phyloP scores from a whole-genome alignment of 805 yeast species.

The Wickerhamiella musiphila region DNA sequence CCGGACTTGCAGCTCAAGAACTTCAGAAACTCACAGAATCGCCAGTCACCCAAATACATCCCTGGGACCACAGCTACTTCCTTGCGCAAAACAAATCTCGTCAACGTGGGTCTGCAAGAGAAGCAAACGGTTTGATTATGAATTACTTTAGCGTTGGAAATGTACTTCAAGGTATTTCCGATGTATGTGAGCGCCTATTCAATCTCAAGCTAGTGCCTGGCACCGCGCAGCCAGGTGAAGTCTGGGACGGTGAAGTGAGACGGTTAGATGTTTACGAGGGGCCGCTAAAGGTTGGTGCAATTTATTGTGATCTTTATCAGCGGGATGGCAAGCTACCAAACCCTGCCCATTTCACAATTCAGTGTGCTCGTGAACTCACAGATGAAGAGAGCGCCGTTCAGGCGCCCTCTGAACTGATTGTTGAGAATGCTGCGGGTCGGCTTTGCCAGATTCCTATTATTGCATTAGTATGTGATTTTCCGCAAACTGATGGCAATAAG shows the following conservation, averaged over 20 bases:
- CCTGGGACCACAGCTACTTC: conserved; percentile 84
- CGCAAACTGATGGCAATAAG: conserved; percentile 20
- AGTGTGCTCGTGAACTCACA: conserved; percentile 66
- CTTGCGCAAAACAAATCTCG: conserved; percentile 20
- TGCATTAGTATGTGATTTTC: conserved; percentile 73
- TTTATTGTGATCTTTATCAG: conserved; percentile 77
- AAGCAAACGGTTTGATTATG: conserved; percentile 15
- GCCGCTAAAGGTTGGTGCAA: conserved; percentile 53
- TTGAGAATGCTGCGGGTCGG: conserved; percentile 24
- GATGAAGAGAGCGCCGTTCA: conserved; percentile 11
- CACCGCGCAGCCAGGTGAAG: conserved; percentile 49
- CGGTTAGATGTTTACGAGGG: conserved; percentile 54
- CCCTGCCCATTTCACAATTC: conserved; percentile 92
- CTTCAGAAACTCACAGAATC: conserved; percentile 30
- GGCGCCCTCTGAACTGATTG: conserved; percentile 3
- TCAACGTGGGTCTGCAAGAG: conserved; percentile 19
- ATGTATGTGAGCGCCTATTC: conserved; percentile 51
- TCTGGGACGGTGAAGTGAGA: conserved; percentile 78
- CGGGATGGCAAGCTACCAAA: conserved; percentile 57
- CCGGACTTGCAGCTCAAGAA: conserved; percentile 42
- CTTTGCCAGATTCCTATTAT: conserved; percentile 75
- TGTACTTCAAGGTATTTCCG: conserved; percentile 66
- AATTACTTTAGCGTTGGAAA: conserved; percentile 72
- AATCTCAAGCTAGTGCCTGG: conserved; percentile 62
- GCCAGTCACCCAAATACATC: conserved; percentile 29